Base-by-base conservation (phyloP, 257 asterid genomes). In the Thymus mandschuricus region DNA sequence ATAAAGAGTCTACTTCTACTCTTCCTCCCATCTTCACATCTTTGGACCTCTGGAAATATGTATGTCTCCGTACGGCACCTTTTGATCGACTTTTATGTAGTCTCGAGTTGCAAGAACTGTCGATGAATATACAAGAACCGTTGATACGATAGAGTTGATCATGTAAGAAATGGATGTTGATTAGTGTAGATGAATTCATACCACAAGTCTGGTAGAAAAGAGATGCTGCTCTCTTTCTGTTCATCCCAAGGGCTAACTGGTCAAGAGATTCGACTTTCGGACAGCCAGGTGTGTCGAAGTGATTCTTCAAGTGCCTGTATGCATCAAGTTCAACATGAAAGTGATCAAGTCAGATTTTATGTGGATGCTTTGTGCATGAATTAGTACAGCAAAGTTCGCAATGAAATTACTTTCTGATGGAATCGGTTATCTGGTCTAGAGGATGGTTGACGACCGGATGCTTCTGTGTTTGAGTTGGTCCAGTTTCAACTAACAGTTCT, bases 161-260 rank as follows among this genome's bases (percentile, higher is more conserved):
- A 52, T 56, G 55, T 7, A 45, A 50, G 33, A 28, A 52, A 31
- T 27, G n/a, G 55, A 49, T 33, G 60, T 10, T 44, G 45, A 70
- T 29, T 52, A 43, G 52, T 59, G 76, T 65, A 63, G 61, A 45
- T 28, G 35, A 10, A 33, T 83, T 91, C 0, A 10, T 56, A 58
- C 99, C 98, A 66, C 93, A 86, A 72, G 96, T 86, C 68, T 88
- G 97, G 76, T 83, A 94, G 80, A 94, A 94, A 75, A 94, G 96
- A 69, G 83, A 76, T 45, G 98, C 97, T 76, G 95, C 96, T 74
- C 75, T 66, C 77, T 85, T 91, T 72, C 68, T 86, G 82, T 84
- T 76, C 96, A 94, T 79, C 71, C 99, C 99, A 10, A 40, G 55
- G 66, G 98, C 85, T 49, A 91, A 76, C 59, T 85, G 86, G 80